These are phyloP conservation scores for Naganishia vishniacii DNA, from an alignment of 768 basidiomycete genomes.

Conservation along the genomic window DNA sequence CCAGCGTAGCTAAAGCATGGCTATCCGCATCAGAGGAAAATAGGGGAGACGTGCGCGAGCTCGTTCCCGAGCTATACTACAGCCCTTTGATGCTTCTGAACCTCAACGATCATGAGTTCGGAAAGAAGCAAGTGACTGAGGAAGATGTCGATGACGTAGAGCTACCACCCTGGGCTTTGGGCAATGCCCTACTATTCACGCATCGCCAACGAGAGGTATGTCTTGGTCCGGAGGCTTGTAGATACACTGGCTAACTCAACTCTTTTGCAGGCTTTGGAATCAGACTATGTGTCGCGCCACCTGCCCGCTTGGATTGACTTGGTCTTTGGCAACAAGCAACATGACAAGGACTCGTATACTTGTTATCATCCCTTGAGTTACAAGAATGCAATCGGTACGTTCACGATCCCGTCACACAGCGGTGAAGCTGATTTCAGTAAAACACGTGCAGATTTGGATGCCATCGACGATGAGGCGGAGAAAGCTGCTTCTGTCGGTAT, in stretches of 20 bases:
- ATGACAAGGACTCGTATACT: conserved; percentile 68
- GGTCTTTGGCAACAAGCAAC: conserved; percentile 62
- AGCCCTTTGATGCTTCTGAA: conserved; percentile 26
- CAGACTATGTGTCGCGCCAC: conserved; percentile 74
- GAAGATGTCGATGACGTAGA: conserved; percentile 73
- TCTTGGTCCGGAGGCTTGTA: background rate
- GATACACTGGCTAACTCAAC: background rate
- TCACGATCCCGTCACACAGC: too few relatives aligned
- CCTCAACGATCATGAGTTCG: conserved; percentile 47
- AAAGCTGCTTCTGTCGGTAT: conserved; percentile 89
- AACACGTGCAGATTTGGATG: conserved; percentile 64
- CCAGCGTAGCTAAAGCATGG: conserved; percentile 68
- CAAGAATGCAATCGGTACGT: conserved; percentile 65
- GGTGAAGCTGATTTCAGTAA: background rate
- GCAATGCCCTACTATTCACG: conserved; percentile 77
- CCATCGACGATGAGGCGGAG: conserved; percentile 77
- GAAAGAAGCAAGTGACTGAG: conserved; percentile 45
- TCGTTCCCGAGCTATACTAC: conserved; percentile 64
- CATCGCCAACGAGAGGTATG: conserved; percentile 66
- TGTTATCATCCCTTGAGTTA: conserved; percentile 91
- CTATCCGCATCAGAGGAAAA: conserved; percentile 77
- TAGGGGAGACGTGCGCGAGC: conserved; percentile 84
- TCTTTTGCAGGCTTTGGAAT: conserved; percentile 68
- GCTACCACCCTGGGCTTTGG: conserved; percentile 81
- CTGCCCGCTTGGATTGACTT: conserved; percentile 88